Evolutionary conservation across 2,329 filamentous ascomycete genomes (phyloP).

Genomic region (Thelonectria olida): DNA sequence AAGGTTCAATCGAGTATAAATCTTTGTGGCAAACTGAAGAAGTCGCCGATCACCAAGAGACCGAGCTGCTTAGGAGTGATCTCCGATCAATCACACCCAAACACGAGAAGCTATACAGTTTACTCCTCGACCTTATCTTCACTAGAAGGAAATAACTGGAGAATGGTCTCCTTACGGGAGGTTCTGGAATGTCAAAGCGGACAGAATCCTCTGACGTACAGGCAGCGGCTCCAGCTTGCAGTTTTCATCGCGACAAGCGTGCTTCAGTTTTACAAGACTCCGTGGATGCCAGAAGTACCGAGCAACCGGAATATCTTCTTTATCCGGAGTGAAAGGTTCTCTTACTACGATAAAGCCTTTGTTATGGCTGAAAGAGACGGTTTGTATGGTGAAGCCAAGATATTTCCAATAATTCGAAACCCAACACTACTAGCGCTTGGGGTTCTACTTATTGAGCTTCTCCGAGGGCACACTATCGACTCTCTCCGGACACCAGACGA

Average conservation of each 20-base stretch:
- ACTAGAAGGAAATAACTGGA: too few relatives aligned
- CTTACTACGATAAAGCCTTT: neutral
- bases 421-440: neutral
- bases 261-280: neutral
- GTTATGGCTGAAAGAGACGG: too few relatives aligned
- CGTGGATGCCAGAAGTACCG: neutral
- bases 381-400: too few relatives aligned
- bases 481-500: neutral
- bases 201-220: too few relatives aligned
- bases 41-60: too few relatives aligned
- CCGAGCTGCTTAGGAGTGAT: too few relatives aligned
- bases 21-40: too few relatives aligned
- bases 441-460: conserved; percentile 12
- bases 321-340: neutral
- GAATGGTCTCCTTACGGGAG: neutral
- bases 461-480: neutral
- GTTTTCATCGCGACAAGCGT: neutral
- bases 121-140: too few relatives aligned
- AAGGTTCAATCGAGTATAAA: too few relatives aligned
- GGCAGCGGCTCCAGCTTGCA: too few relatives aligned
- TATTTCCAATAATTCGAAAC: neutral
- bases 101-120: too few relatives aligned
- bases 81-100: too few relatives aligned
- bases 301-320: neutral
- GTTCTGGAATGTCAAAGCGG: neutral